A percentile compares a stretch with the other conserved stretches of the same genome.
Evolutionary conservation across 2,329 filamentous ascomycete species (phyloP).

Genomic region (Stromatinia cepivora): DNA sequence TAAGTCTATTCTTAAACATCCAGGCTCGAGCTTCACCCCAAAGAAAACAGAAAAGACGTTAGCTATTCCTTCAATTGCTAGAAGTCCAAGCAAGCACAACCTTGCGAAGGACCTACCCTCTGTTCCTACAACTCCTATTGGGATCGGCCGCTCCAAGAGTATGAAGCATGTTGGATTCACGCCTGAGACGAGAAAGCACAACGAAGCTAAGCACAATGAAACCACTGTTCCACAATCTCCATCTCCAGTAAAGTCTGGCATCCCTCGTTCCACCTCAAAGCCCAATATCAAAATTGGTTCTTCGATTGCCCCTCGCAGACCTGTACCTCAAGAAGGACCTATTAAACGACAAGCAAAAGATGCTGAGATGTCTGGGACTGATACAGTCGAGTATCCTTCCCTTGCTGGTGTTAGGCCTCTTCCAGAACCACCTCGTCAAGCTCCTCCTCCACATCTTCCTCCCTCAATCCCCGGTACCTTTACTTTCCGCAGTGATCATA

Average conservation of each 20-base stretch:
- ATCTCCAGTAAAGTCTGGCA: conserved; percentile 54
- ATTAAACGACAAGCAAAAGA: conserved; percentile 5
- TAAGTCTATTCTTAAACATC: conserved; percentile 56
- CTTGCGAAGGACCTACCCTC: conserved; percentile 55
- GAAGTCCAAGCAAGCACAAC: conserved; percentile 51
- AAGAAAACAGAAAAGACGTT: conserved; percentile 33
- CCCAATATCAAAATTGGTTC: conserved; percentile 34
- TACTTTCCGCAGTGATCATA: conserved; percentile 66
- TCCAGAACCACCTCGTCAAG: conserved; percentile 30
- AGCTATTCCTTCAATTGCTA: conserved; percentile 32
- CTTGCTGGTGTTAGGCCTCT: conserved; percentile 35
- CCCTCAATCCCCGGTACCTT: conserved; percentile 57
- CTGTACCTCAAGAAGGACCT: neutral
- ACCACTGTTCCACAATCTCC: conserved; percentile 50
- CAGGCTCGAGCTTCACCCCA: conserved; percentile 26
- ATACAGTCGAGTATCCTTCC: conserved; percentile 37
- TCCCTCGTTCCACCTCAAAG: conserved; percentile 47
- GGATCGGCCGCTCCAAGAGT: conserved; percentile 52
- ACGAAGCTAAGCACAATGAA: conserved; percentile 47
- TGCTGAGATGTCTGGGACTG: neutral
- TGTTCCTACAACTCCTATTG: conserved; percentile 58
- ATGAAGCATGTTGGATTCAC: conserved; percentile 80
- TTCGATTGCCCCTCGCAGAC: conserved; percentile 1
- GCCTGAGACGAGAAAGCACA: conserved; percentile 59
- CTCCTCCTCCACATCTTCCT: conserved; percentile 24